Conservation (phyloP, 1,139 yeast genomes). For the Geotrichum candidum region DNA sequence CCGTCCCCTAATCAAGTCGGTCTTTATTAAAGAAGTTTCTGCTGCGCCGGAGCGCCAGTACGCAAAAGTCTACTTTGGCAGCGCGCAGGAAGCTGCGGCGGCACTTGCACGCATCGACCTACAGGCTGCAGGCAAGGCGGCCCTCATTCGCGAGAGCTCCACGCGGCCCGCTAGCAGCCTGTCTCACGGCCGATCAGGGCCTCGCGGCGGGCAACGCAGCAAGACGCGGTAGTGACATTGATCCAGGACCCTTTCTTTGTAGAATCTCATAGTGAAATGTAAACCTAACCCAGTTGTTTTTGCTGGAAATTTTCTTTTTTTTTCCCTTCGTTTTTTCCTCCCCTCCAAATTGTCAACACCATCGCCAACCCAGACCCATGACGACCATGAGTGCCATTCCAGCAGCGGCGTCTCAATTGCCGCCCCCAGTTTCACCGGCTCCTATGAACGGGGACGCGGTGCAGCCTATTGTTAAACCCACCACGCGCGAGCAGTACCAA, state of each 20-base stretch:
- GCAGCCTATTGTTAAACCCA: slow-evolving; percentile 26
- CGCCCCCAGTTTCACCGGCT: not conserved
- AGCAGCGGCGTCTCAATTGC: not conserved
- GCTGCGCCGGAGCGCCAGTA: slow-evolving; percentile 30
- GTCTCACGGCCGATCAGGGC: not conserved
- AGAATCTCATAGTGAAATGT: not conserved
- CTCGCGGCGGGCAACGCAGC: not conserved
- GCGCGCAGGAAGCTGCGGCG: slow-evolving; percentile 33
- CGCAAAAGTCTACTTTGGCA: slow-evolving; percentile 37
- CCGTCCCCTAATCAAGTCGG: slow-evolving; percentile 30
- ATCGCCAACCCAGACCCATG: not conserved
- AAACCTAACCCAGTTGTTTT: not conserved
- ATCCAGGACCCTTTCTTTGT: not conserved
- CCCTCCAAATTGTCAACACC: not conserved
- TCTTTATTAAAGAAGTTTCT: slow-evolving; percentile 29
- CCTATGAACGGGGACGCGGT: not conserved
- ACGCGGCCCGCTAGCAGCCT: not conserved
- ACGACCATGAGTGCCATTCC: not conserved
- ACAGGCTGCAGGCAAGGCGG: slow-evolving; percentile 20
- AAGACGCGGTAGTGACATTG: not conserved
- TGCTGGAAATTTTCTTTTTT: not conserved
- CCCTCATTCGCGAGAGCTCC: slow-evolving; percentile 11
- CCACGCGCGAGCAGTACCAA: slow-evolving; percentile 35
- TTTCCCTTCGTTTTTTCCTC: not conserved
- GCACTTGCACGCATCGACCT: slow-evolving; percentile 35